Evolutionary conservation across 371 early-diverging fungal species (phyloP).

Genomic region (Paraphysoderma sedebokerense): DNA sequence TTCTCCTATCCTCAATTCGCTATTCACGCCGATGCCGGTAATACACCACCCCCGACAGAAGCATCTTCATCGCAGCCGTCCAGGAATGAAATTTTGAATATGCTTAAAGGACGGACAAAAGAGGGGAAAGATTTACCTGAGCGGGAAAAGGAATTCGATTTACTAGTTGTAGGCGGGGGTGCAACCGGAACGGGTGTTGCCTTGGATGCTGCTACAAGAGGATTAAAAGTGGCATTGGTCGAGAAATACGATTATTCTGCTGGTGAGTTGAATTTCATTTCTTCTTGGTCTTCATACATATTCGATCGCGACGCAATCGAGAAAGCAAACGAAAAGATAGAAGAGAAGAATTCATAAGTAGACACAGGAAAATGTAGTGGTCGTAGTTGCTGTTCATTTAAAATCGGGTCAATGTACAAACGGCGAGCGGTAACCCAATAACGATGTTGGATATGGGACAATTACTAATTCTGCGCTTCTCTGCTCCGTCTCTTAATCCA

Average conservation of each 20-base stretch:
- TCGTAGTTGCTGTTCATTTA: neutral
- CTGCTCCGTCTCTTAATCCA: neutral
- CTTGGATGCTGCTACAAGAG: conserved; percentile 93
- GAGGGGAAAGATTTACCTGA: conserved; percentile 4
- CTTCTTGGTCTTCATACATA: neutral
- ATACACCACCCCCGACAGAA: too few species aligned
- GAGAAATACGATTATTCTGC: conserved; percentile 95
- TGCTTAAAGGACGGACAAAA: conserved; percentile 11
- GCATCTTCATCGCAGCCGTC: conserved; percentile 20
- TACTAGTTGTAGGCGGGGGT: conserved; percentile 96
- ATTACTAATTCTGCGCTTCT: neutral
- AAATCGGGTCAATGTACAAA: neutral
- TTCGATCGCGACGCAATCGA: neutral
- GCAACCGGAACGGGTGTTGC: conserved; percentile 95
- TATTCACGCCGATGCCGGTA: too few species aligned
- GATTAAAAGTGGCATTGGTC: conserved; percentile 89
- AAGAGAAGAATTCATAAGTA: neutral
- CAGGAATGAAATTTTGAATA: conserved; percentile 12
- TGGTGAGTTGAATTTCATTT: conserved; percentile 24
- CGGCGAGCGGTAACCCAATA: neutral
- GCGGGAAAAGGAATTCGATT: conserved; percentile 50
- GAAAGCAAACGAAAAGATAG: too few species aligned
- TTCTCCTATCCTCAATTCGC: too few species aligned
- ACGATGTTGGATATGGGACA: too few species aligned
- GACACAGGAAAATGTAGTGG: neutral